Evolutionary conservation across 805 yeast species (phyloP).

Genomic region (Yamadazyma philogaea): DNA sequence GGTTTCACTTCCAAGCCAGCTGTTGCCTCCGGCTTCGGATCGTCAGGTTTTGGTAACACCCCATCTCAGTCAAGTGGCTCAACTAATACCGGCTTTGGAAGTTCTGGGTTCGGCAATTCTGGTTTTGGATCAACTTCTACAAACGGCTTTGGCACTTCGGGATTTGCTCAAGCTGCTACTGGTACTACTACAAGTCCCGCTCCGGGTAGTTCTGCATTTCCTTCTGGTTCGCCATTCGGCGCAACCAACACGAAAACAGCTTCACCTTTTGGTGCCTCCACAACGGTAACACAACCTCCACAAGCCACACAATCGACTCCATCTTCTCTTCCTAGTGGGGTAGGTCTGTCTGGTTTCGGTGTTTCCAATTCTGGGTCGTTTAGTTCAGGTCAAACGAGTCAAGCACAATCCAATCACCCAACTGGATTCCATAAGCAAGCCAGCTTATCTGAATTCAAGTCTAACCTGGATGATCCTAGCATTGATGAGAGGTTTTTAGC

Average conservation of each 20-base stretch:
- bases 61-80: constrained; percentile 1
- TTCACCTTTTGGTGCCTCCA: background rate
- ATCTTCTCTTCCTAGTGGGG: background rate
- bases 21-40: constrained; percentile 6
- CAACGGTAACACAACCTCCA: background rate
- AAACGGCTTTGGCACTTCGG: constrained; percentile 2
- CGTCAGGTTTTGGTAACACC: constrained; percentile 10
- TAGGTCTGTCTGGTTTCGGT: background rate
- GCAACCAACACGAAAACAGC: background rate
- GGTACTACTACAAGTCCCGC: constrained; percentile 1
- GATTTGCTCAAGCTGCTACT: constrained; percentile 13
- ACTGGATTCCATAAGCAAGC: background rate
- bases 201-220: constrained; percentile 7
- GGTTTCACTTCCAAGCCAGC: constrained; percentile 7
- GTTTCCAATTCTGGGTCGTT: background rate
- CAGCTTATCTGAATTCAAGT: background rate
- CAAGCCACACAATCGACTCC: background rate
- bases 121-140: constrained; percentile 2
- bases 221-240: constrained; percentile 6
- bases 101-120: constrained; percentile 6
- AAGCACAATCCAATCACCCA: background rate
- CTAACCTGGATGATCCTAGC: background rate
- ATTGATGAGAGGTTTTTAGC: background rate
- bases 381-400: background rate
- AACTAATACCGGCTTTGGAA: constrained; percentile 8